Evolutionary conservation across 2,329 filamentous ascomycete species (phyloP), one percentile per base, ranked within the genome.

Genomic region (Neofusicoccum laricinum): DNA sequence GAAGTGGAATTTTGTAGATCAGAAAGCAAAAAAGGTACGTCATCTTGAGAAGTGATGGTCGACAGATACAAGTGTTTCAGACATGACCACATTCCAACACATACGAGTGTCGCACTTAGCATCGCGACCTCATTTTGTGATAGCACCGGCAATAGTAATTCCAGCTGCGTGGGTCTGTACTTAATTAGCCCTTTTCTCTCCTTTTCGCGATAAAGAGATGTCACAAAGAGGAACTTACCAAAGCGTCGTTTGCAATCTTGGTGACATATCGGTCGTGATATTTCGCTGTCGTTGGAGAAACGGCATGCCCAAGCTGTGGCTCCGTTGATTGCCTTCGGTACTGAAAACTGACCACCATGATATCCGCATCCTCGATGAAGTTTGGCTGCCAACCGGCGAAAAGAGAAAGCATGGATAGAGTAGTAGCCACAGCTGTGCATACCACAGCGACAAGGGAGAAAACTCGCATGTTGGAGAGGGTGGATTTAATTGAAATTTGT

Each of bases 351-450:
- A 86, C 84, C 4, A 84, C 86, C 41, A 89, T 71, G 34, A 89
- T 76, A 64, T 85, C 77, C 64, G 83, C 85, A 61, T 83, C 77
- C 66, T 87, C 81, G 73, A 89, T 80, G 68, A 87, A 82, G 15
- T 77, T 78, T 59, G 76, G 78, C 69, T 84, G 85, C 40, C 82
- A 80, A 38, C 87, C 87, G 0, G 87, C 86, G 68, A 88, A 88
- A 64, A 89, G 78, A 69, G 83, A 86, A 8, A 88, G 78, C 68
- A 88, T 80, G 15, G 81, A 81, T 45, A 89, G 80, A n/a, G 88
- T 79, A 46, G 88, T 82, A 3, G 85, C 84, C 30, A 79, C 81
- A 21, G 83, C 78, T 66, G 82, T 80, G 66, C 82, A 80, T 43
- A 82, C 68, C 46, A 81, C 71, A 7, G 85, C 84, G 14, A 86